Conservation (phyloP, 2,329 filamentous ascomycete species). For the Reticulascus tulasneorum region DNA sequence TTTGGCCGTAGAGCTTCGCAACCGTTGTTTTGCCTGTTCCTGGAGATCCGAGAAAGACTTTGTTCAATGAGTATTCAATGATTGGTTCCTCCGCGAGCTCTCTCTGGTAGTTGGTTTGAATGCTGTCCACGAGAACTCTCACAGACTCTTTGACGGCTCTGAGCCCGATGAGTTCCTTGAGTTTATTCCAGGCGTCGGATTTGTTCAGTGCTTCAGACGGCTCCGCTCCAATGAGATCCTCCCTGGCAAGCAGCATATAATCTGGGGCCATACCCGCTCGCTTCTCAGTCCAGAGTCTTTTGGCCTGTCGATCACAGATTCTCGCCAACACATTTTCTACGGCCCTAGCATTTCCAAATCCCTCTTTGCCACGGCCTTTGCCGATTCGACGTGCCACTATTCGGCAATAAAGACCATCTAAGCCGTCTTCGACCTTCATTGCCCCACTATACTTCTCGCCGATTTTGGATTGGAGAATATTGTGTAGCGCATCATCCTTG, state of each 20-base stretch:
- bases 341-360: conserved; percentile 70
- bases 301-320: conserved; percentile 56
- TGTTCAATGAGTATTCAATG: conserved; percentile 61
- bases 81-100: conserved; percentile 59
- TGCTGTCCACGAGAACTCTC: conserved; percentile 52
- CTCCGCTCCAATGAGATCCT: conserved; percentile 70
- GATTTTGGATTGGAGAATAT: conserved; percentile 56
- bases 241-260: conserved; percentile 56
- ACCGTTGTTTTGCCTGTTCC: conserved; percentile 77
- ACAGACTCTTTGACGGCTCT: conserved; percentile 59
- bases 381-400: conserved; percentile 61
- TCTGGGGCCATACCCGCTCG: conserved; percentile 37
- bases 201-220: conserved; percentile 48
- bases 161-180: conserved; percentile 58
- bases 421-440: conserved; percentile 59
- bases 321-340: conserved; percentile 57
- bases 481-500: conserved; percentile 57
- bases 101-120: conserved; percentile 60
- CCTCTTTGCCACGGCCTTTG: conserved; percentile 55
- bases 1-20: conserved; percentile 66
- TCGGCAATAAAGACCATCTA: conserved; percentile 57
- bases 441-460: conserved; percentile 44
- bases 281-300: conserved; percentile 47
- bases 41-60: conserved; percentile 66
- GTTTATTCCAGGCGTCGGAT: conserved; percentile 52